Percentiles rank a stretch among this genome's conserved stretches.
These are phyloP conservation scores for Firmiana major DNA, from an alignment of 345 rosid species.

Conservation along the genomic window DNA sequence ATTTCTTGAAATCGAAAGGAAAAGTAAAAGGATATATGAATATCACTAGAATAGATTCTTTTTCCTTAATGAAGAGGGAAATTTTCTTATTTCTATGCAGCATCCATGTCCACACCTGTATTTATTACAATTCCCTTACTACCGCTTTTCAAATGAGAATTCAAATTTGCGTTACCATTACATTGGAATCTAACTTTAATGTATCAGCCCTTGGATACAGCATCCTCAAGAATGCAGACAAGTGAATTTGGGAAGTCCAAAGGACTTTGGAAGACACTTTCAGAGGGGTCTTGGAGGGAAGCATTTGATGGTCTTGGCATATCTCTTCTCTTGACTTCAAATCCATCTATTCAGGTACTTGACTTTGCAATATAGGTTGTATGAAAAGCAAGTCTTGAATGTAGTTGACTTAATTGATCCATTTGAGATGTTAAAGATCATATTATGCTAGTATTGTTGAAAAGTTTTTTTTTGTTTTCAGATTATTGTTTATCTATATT, in stretches of 20 bases:
- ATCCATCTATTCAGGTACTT: slow-evolving; percentile 89
- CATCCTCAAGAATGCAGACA: slow-evolving; percentile 95
- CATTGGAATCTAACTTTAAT: slow-evolving; percentile 11
- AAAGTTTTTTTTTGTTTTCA: too few species aligned
- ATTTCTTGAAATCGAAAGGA: neutral
- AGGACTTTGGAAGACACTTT: slow-evolving; percentile 82
- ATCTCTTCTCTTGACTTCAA: slow-evolving; percentile 84
- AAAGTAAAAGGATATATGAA: neutral
- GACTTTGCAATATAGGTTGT: neutral
- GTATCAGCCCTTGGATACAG: slow-evolving; percentile 91
- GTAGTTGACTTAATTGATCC: neutral
- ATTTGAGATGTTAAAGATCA: neutral
- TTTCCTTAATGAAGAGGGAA: neutral
- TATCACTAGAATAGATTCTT: neutral
- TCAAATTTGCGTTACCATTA: neutral
- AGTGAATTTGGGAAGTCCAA: slow-evolving; percentile 89
- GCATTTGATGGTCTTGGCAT: slow-evolving; percentile 92
- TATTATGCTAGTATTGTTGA: neutral
- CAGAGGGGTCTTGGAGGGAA: slow-evolving; percentile 63
- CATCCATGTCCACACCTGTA: neutral
- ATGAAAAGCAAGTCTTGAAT: neutral
- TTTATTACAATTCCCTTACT: neutral
- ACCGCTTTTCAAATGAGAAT: neutral
- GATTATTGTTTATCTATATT: too few species aligned
- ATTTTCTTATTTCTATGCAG: neutral